Percentiles rank a stretch among this genome's conserved stretches.
Evolutionary conservation across 2,329 filamentous ascomycete genomes (phyloP).

Genomic region (Colletotrichum ledebouriae): DNA sequence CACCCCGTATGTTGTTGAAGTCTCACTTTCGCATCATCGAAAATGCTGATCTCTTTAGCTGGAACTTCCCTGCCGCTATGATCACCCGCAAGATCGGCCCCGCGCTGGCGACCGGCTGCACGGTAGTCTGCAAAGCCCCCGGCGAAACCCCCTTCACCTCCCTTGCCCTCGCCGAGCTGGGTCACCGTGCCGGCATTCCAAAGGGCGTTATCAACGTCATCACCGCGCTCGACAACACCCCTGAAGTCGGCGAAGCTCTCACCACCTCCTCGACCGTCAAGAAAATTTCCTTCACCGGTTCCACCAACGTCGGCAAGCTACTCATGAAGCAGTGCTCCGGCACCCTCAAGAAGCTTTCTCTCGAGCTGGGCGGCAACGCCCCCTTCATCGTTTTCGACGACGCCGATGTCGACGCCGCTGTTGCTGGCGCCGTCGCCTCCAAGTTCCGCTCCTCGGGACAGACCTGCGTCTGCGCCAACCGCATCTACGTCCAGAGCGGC

Average conservation of each 20-base stretch:
- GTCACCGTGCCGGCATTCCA: constrained; percentile 87
- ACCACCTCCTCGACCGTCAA: constrained; percentile 82
- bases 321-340: constrained; percentile 91
- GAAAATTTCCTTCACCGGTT: constrained; percentile 97
- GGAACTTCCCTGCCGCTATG: constrained; percentile 90
- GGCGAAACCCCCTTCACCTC: constrained; percentile 93
- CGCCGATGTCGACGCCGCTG: constrained; percentile 87
- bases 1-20: constrained; percentile 68
- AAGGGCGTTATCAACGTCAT: constrained; percentile 92
- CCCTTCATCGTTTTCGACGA: constrained; percentile 98
- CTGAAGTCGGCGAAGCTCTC: constrained; percentile 80
- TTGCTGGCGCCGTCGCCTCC: constrained; percentile 83
- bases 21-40: not conserved
- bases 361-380: constrained; percentile 94
- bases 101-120: constrained; percentile 93
- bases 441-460: constrained; percentile 97
- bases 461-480: constrained; percentile 93
- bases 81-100: constrained; percentile 78
- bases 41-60: constrained; percentile 56
- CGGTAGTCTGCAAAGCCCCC: constrained; percentile 91
- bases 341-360: constrained; percentile 85
- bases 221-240: constrained; percentile 83
- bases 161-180: constrained; percentile 88
- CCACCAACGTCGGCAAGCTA: constrained; percentile 74
- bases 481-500: constrained; percentile 82